phyloP scores from a whole-genome alignment of 352 stramenopile species.

The Globisporangium sylvaticum region DNA sequence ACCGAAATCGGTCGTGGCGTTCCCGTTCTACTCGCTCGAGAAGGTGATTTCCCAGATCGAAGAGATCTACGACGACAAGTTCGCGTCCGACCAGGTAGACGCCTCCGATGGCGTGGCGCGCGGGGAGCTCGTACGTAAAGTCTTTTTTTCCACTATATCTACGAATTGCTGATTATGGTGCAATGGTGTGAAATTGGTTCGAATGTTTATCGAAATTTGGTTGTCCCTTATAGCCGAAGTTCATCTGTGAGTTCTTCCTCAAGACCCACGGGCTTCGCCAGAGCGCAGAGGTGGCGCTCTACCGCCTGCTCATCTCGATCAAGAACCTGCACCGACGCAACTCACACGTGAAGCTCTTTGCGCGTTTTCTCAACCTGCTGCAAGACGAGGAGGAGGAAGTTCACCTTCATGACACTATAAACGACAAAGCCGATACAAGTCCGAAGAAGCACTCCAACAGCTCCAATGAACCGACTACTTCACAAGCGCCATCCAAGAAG shows the following conservation, averaged over 20 bases:
- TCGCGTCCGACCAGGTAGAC: conserved; percentile 50
- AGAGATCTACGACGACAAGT: conserved; percentile 77
- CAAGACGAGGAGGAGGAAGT: conserved; percentile 5
- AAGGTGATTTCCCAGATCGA: conserved; percentile 58
- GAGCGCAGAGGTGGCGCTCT: conserved; percentile 60
- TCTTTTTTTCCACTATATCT: no score
- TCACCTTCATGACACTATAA: neutral
- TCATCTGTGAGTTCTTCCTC: conserved; percentile 71
- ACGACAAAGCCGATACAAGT: neutral
- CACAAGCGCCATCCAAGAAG: conserved; percentile 13
- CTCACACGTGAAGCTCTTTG: conserved; percentile 63
- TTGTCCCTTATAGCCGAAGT: conserved; percentile 35
- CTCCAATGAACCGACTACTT: neutral
- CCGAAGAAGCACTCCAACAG: no score
- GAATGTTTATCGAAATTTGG: neutral
- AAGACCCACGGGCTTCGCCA: conserved; percentile 62
- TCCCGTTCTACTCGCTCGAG: conserved; percentile 55
- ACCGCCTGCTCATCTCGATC: conserved; percentile 66
- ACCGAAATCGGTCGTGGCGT: conserved; percentile 64
- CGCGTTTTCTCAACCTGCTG: conserved; percentile 54
- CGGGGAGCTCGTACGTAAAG: conserved; percentile 40
- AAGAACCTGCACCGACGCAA: conserved; percentile 46
- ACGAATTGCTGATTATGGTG: no score
- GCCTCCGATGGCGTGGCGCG: conserved; percentile 54
- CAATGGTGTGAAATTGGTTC: no score